Evolutionary conservation across 2,329 filamentous ascomycete species (phyloP), one percentile per base, ranked within the genome.

Genomic region (Cylindrodendrum hubeiense): DNA sequence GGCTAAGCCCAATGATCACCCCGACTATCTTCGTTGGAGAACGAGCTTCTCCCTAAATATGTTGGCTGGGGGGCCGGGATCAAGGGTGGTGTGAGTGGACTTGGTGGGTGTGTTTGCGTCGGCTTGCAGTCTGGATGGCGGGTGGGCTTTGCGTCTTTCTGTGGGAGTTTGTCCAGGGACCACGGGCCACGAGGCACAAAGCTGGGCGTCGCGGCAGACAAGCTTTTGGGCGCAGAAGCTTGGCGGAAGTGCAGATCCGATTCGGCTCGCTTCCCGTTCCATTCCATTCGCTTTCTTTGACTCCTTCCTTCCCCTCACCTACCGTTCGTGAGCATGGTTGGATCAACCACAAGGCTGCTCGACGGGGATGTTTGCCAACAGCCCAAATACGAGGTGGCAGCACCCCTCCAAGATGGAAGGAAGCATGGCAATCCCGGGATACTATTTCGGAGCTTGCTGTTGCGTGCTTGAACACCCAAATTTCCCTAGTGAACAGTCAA

Each of bases 161-260:
- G 41, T 33, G 28, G 39, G 10, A 53, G 21, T 39, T 43, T 28
- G 51, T 39, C 34, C 39, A 39, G 46, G 52, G 60, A 17, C 60
- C 60, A 50, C 46, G 49, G 54, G 28, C 60, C 60, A 37, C 41
- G 52, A 39, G n/a, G n/a, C n/a, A 52, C 24, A 5, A 50, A 47
- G 50, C 55, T 41, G 49, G 50, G 43, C 43, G 60, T 43, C 53
- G 46, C 47, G 56, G 39, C 34, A 67, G 67, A 70, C 67, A 70
- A 70, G 68, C 68, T 70, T 67, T 70, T 69, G 53, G 56, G 52
- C 61, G 57, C 60, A 61, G 63, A 61, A 63, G 64, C 68, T 70
- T 70, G 67, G 68, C 68, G 63, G 67, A 62, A 51, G 52, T 51
- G 67, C 66, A 70, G 67, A 66, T 70, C 66, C 67, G 67, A 68